A percentile compares a stretch with the other conserved stretches of the same genome.
These are phyloP conservation scores for Aspergillus taichungensis DNA, from an alignment of 495 filamentous ascomycete genomes.

Conservation along the genomic window DNA sequence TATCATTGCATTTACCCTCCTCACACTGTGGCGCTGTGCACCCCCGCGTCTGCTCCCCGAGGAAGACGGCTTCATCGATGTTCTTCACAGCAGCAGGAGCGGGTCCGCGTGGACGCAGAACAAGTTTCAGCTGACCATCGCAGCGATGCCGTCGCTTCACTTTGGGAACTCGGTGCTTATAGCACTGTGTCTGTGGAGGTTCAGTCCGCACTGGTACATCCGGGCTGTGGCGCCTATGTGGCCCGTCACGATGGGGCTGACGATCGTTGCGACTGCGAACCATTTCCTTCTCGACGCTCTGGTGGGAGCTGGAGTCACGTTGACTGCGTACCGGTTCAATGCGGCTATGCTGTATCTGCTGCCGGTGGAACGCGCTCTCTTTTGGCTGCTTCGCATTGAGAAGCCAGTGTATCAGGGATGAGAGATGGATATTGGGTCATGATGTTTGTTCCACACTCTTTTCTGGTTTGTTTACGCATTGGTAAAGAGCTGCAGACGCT, in stretches of 20 bases:
- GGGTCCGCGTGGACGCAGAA: constrained; percentile 53
- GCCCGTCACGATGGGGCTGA: constrained; percentile 48
- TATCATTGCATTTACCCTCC: constrained; percentile 48
- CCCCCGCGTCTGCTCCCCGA: constrained; percentile 51
- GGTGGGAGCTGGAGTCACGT: constrained; percentile 39
- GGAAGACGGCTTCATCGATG: constrained; percentile 55
- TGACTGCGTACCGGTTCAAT: constrained; percentile 41
- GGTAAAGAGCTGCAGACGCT: no score
- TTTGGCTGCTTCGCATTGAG: constrained; percentile 42
- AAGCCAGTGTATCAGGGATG: constrained; percentile 28
- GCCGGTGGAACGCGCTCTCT: constrained; percentile 44
- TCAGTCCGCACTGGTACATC: constrained; percentile 30
- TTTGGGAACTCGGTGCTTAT: constrained; percentile 52
- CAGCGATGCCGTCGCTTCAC: constrained; percentile 51
- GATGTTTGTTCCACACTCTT: no score
- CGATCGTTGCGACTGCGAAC: constrained; percentile 58
- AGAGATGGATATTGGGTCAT: no score
- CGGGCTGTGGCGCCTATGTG: constrained; percentile 42
- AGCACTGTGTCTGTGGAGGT: constrained; percentile 44
- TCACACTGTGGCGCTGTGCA: constrained; percentile 53
- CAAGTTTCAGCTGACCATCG: constrained; percentile 45
- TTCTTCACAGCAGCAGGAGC: constrained; percentile 46
- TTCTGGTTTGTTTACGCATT: no score
- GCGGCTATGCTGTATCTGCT: constrained; percentile 41
- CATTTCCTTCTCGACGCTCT: constrained; percentile 55